Percentiles rank a stretch among this genome's conserved stretches.
Evolutionary conservation across 1,284 basidiomycete genomes (phyloP).

Genomic region (Rhodofomes roseus): DNA sequence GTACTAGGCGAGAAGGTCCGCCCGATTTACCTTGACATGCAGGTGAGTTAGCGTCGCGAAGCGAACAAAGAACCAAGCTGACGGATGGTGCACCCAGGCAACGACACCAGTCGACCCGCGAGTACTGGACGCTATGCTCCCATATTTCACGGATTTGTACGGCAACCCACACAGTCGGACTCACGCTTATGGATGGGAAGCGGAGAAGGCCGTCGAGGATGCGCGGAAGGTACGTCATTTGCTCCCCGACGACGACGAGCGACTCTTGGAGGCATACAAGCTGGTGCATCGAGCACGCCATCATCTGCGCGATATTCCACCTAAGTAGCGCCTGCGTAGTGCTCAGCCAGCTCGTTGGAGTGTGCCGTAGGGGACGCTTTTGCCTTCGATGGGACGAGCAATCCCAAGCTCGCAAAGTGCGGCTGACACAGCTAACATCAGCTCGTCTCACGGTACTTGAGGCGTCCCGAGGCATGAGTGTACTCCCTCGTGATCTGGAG

Average conservation of each 20-base stretch:
- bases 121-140: constrained; percentile 96
- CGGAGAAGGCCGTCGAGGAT: constrained; percentile 90
- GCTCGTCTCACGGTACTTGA: too few species aligned
- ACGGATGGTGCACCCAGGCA: constrained; percentile 49
- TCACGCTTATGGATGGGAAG: constrained; percentile 99
- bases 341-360: too few species aligned
- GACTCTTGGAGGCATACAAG: neutral
- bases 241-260: neutral
- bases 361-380: too few species aligned
- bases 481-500: neutral
- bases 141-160: constrained; percentile 93
- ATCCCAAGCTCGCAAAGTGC: too few species aligned
- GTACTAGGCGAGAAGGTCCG: constrained; percentile 62
- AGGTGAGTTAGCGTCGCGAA: constrained; percentile 45
- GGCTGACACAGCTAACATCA: too few species aligned
- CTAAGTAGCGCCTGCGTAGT: too few species aligned
- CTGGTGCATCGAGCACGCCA: neutral
- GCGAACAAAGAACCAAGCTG: neutral
- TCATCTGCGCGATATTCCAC: neutral
- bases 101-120: constrained; percentile 98
- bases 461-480: too few species aligned
- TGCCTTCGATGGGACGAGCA: too few species aligned
- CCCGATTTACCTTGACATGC: constrained; percentile 96
- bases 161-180: constrained; percentile 98
- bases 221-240: constrained; percentile 67